Conservation (phyloP, 192 early-diverging fungal genomes). For the Gamsiella multidivaricata region DNA sequence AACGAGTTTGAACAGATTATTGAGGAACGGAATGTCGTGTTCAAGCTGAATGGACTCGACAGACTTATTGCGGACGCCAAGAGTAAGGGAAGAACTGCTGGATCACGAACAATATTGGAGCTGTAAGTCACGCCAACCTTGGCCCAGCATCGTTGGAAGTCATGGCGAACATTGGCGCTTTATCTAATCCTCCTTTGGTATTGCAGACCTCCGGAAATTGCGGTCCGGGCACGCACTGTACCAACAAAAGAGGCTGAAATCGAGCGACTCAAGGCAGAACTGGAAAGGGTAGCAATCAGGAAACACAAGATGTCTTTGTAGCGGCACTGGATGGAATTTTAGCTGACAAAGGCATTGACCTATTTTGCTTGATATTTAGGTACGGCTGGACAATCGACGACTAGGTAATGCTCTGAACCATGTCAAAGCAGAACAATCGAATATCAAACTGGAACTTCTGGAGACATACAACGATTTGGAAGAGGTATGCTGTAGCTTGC, state of each 20-base stretch:
- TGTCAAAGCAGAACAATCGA: conserved; percentile 34
- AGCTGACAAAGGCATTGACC: background rate
- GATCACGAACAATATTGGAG: conserved; percentile 37
- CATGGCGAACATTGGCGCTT: conserved; percentile 15
- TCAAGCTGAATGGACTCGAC: conserved; percentile 50
- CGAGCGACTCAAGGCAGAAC: conserved; percentile 40
- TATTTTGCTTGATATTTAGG: background rate
- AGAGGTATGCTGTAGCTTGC: conserved; percentile 13
- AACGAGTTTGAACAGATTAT: conserved; percentile 51
- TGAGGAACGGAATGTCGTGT: conserved; percentile 37
- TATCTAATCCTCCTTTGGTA: background rate
- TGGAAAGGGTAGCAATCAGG: conserved; percentile 18
- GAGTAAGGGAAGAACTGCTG: conserved; percentile 37
- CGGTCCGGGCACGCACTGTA: conserved; percentile 44
- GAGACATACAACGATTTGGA: conserved; percentile 40
- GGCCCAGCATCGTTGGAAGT: background rate
- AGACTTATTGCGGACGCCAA: conserved; percentile 39
- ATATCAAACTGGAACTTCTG: conserved; percentile 22
- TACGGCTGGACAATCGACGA: conserved; percentile 39
- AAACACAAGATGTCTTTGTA: background rate
- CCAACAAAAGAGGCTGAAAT: conserved; percentile 52
- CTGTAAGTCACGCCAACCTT: no score
- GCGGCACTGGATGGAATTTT: background rate
- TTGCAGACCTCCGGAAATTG: conserved; percentile 30
- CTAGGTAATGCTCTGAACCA: conserved; percentile 39